Percentiles rank a stretch among this genome's conserved stretches.
Evolutionary conservation across 2,329 filamentous ascomycete genomes (phyloP).

Genomic region (Ophiostoma montium): DNA sequence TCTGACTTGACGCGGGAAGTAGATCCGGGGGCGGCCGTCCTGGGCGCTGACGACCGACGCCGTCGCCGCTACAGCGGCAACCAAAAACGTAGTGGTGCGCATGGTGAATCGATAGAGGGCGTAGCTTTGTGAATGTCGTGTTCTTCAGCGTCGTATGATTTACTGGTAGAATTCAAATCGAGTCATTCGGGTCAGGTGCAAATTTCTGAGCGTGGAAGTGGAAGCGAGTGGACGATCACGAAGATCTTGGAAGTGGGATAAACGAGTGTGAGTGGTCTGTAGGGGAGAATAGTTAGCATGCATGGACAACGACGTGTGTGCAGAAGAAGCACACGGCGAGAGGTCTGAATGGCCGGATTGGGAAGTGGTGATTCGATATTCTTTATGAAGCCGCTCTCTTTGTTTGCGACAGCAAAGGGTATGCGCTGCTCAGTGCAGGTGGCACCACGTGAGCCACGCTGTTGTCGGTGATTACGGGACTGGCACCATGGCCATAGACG

Average conservation of each 20-base stretch:
- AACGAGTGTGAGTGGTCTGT: slow-evolving; percentile 38
- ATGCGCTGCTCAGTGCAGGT: too few species aligned
- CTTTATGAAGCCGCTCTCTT: background rate
- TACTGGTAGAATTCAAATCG: slow-evolving; percentile 1
- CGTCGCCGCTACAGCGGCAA: slow-evolving; percentile 34
- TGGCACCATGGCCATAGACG: background rate
- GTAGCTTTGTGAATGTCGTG: background rate
- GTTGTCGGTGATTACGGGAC: background rate
- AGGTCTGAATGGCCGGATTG: slow-evolving; percentile 1
- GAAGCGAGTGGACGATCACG: slow-evolving; percentile 9
- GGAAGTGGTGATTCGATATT: background rate
- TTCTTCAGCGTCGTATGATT: background rate
- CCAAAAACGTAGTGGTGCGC: slow-evolving; percentile 34
- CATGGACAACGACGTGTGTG: background rate
- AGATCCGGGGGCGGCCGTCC: slow-evolving; percentile 34
- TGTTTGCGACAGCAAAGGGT: too few species aligned
- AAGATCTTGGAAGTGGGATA: slow-evolving; percentile 18
- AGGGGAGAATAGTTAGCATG: slow-evolving; percentile 12
- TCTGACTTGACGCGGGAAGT: slow-evolving; percentile 43
- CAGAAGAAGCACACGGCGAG: too few species aligned
- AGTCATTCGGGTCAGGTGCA: slow-evolving; percentile 3
- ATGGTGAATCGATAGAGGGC: slow-evolving; percentile 20
- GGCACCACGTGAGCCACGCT: too few species aligned
- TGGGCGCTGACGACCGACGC: slow-evolving; percentile 31
- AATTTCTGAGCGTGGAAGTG: background rate